Conservation (phyloP, 148 eudicot species). For the Rhododendron kiyosumense region DNA sequence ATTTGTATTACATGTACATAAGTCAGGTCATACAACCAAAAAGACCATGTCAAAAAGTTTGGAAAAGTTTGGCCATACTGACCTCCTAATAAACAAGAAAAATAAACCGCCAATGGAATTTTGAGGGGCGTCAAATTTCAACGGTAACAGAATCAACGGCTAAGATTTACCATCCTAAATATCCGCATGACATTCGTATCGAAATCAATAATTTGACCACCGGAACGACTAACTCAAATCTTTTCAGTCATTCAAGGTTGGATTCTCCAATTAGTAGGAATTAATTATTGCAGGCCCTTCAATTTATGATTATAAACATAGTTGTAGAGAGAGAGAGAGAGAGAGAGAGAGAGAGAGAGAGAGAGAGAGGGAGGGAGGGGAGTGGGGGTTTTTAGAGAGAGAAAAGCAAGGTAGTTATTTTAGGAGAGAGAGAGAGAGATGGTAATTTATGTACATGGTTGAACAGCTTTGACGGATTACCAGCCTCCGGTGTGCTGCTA, state of each 20-base stretch:
- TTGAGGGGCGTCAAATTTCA: not conserved
- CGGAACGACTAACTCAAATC: not conserved
- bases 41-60: too few species aligned
- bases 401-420: conserved; percentile 3
- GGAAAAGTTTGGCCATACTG: too few species aligned
- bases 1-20: not conserved
- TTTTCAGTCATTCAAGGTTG: not conserved
- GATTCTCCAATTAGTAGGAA: not conserved
- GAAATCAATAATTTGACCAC: not conserved
- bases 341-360: conserved; percentile 12
- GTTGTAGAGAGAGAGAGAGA: not conserved
- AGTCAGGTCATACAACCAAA: too few species aligned
- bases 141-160: not conserved
- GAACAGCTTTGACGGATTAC: conserved; percentile 28
- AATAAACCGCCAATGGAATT: not conserved
- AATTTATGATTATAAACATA: not conserved
- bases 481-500: conserved; percentile 68
- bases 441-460: conserved; percentile 26
- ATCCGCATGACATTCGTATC: not conserved
- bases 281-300: not conserved
- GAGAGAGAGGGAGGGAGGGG: conserved; percentile 15
- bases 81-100: too few species aligned
- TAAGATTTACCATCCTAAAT: not conserved
- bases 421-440: conserved; percentile 11
- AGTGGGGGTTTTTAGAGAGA: not conserved